phyloP scores from a whole-genome alignment of 331 rosid species.

The Erythrophleum ivorense region DNA sequence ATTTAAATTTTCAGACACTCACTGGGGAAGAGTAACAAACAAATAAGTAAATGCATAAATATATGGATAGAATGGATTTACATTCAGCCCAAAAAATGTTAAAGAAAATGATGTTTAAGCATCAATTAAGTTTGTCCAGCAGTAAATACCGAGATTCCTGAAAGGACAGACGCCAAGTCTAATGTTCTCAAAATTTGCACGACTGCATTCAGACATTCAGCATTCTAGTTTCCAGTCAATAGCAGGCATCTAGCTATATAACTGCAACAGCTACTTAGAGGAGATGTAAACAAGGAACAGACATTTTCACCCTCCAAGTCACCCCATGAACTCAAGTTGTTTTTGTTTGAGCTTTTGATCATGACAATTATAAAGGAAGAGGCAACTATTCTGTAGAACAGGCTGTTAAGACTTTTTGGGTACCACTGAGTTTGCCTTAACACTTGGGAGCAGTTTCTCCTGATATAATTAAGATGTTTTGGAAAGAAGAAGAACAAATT shows the following conservation, averaged over 20 bases:
- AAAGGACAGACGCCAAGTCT: neutral
- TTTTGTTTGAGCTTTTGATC: neutral
- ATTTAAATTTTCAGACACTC: constrained; percentile 1
- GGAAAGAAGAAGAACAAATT: neutral
- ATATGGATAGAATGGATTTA: neutral
- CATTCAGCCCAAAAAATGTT: neutral
- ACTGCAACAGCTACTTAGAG: neutral
- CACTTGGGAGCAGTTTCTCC: neutral
- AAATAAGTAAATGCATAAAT: neutral
- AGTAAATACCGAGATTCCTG: neutral
- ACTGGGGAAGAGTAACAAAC: neutral
- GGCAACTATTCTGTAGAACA: neutral
- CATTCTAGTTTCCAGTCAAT: neutral
- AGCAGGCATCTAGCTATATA: neutral
- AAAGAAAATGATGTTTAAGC: neutral
- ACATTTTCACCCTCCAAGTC: constrained; percentile 8
- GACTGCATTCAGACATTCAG: neutral
- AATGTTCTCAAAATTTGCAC: neutral
- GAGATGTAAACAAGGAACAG: neutral
- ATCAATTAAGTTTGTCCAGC: neutral
- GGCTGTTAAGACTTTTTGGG: neutral
- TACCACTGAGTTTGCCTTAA: neutral
- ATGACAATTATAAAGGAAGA: neutral
- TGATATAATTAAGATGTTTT: neutral
- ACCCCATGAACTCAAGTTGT: neutral